Evolutionary conservation across 805 yeast genomes (phyloP), one percentile per base, ranked within the genome.

Genomic region (Priceomyces haplophilus): DNA sequence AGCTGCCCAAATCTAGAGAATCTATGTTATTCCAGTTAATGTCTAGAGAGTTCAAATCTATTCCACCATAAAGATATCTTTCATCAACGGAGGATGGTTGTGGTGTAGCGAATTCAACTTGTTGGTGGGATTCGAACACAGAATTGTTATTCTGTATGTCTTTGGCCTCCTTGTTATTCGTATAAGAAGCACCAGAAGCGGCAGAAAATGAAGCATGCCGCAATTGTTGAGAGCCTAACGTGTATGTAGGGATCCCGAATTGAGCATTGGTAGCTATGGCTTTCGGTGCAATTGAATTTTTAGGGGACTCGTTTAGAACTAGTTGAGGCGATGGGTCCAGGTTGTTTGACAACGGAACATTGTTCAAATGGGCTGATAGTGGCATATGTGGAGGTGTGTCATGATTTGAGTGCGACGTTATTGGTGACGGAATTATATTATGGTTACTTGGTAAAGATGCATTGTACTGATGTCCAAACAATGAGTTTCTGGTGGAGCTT

Each of bases 51-150:
- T 56, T 52, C 10, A 69, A 48, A 45, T 73, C 77, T 36, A 69
- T 53, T 7, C 72, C 69, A 30, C 65, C 63, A 41, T 64, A 27
- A 20, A 34, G 18, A 17, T 23, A 13, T 19, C 24, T 60, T 17
- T 73, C 49, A 27, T 76, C 78, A 15, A 67, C 65, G 1, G 84
- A 82, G 7, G 71, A 54, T 35, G 80, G 54, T 59, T 88, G 95
- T 2, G 96, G 96, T 1, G 95, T 85, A 1, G 95, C 79, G 56
- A 85, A 87, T 2, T 83, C 86, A 19, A 85, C 89, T 53, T 85
- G 88, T 34, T 74, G 75, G 1, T 90, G 89, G 0, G 76, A 77
- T 30, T 73, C 77, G 3, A 57, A 38, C 16, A 34, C 37, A 6
- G 17, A 44, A 37, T 52, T 59, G 36, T 52, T 63, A 58, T 45